These are phyloP conservation scores for Ganoderma meredithae DNA, from an alignment of 1,284 basidiomycete species.

Conservation along the genomic window DNA sequence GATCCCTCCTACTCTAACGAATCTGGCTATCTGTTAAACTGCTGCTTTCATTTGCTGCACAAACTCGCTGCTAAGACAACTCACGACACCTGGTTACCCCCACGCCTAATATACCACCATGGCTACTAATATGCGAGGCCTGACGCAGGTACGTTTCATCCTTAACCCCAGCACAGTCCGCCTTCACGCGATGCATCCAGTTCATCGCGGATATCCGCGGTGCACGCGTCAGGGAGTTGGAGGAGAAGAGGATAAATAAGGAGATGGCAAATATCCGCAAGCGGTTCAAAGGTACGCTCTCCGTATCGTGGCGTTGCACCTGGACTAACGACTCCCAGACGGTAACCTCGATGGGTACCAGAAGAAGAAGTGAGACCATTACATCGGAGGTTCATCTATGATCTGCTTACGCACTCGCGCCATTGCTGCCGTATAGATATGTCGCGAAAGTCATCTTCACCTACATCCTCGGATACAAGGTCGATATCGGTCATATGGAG, in stretches of 20 bases:
- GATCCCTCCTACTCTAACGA: constrained; percentile 5
- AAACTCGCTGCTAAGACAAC: constrained; percentile 10
- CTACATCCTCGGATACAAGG: constrained; percentile 98
- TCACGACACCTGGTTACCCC: constrained; percentile 24
- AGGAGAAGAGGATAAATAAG: constrained; percentile 98
- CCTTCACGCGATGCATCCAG: constrained; percentile 48
- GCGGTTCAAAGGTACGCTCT: constrained; percentile 89
- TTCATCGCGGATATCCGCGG: constrained; percentile 99
- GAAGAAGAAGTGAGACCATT: constrained; percentile 91
- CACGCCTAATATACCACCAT: constrained; percentile 51
- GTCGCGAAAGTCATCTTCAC: constrained; percentile 98
- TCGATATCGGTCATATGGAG: constrained; percentile 99
- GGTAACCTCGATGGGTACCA: constrained; percentile 98
- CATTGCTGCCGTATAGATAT: constrained; percentile 60
- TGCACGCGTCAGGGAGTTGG: constrained; percentile 86
- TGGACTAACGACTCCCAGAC: constrained; percentile 56
- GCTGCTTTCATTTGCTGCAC: constrained; percentile 11
- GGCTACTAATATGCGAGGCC: constrained; percentile 89
- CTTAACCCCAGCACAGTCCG: not conserved
- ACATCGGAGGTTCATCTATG: constrained; percentile 17
- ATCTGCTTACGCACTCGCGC: constrained; percentile 25
- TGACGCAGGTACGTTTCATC: constrained; percentile 76
- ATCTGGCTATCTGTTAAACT: not conserved
- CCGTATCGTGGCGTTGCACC: constrained; percentile 13
- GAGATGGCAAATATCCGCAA: constrained; percentile 99